phyloP scores from a whole-genome alignment of 495 filamentous ascomycete genomes.

The Amniculicola lignicola region DNA sequence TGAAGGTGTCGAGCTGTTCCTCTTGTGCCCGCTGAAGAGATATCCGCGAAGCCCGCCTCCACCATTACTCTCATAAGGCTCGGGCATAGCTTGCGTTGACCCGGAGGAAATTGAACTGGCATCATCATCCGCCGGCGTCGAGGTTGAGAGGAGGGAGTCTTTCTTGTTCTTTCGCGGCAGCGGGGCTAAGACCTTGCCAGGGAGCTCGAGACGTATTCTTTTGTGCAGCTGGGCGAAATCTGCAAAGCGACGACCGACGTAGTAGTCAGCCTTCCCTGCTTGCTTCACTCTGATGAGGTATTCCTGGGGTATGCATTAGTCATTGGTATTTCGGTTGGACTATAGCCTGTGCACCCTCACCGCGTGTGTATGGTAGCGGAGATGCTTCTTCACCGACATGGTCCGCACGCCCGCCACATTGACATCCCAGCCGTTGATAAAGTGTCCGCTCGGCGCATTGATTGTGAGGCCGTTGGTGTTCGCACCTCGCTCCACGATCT shows the following conservation, averaged over 20 bases:
- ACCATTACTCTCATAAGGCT: slow-evolving; percentile 37
- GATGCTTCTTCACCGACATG: slow-evolving; percentile 74
- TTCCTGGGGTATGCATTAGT: too few species aligned
- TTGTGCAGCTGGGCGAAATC: slow-evolving; percentile 81
- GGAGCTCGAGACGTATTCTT: slow-evolving; percentile 75
- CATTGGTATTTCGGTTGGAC: too few species aligned
- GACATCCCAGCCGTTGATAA: slow-evolving; percentile 92
- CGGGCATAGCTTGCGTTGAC: slow-evolving; percentile 56
- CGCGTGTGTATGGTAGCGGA: slow-evolving; percentile 88
- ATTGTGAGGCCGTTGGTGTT: slow-evolving; percentile 82
- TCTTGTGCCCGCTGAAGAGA: slow-evolving; percentile 34
- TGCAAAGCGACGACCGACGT: slow-evolving; percentile 81
- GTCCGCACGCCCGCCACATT: slow-evolving; percentile 90
- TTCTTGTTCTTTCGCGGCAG: slow-evolving; percentile 88
- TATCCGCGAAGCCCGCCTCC: slow-evolving; percentile 46
- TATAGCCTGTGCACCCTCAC: too few species aligned
- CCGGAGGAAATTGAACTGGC: slow-evolving; percentile 72
- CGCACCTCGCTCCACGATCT: slow-evolving; percentile 89
- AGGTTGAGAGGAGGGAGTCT: slow-evolving; percentile 51
- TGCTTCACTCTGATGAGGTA: slow-evolving; percentile 82
- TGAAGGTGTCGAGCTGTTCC: slow-evolving; percentile 32
- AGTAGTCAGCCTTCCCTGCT: slow-evolving; percentile 65
- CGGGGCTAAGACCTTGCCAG: slow-evolving; percentile 83
- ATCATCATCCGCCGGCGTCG: slow-evolving; percentile 61
- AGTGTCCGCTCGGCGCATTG: slow-evolving; percentile 84